These are phyloP conservation scores for Poa pratensis DNA, from an alignment of 176 grass and related monocot genomes.

Conservation along the genomic window DNA sequence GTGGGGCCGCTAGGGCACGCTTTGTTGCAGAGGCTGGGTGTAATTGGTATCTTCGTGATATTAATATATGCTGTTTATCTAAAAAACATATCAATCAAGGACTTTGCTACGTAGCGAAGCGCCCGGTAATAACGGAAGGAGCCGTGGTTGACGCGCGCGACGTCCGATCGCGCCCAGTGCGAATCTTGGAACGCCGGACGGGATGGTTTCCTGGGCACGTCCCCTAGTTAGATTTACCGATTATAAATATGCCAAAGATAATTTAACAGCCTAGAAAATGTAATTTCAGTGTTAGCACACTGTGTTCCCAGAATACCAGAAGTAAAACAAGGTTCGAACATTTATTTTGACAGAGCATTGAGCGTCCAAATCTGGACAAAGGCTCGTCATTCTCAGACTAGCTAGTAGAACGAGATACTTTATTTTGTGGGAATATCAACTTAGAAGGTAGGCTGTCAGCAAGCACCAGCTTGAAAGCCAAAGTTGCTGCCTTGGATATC, in stretches of 20 bases:
- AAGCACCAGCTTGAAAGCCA: conserved; percentile 33
- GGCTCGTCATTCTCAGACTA: neutral
- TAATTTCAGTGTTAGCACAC: neutral
- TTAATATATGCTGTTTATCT: too few relatives aligned
- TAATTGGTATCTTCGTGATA: too few relatives aligned
- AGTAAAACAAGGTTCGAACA: neutral
- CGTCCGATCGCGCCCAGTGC: too few relatives aligned
- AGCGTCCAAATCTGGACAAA: neutral
- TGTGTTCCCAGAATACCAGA: neutral
- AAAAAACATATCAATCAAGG: too few relatives aligned
- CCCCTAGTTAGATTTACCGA: too few relatives aligned
- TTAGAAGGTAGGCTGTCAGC: conserved; percentile 12
- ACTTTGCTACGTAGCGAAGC: too few relatives aligned
- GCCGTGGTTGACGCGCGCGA: too few relatives aligned
- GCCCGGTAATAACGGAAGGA: too few relatives aligned
- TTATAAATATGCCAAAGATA: neutral
- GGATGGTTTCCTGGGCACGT: too few relatives aligned
- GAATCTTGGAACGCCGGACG: too few relatives aligned
- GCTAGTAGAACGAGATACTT: neutral
- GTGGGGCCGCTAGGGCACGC: too few relatives aligned
- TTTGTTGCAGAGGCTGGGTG: too few relatives aligned
- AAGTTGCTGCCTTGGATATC: conserved; percentile 20
- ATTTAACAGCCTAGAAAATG: neutral
- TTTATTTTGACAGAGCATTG: neutral
- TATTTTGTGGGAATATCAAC: neutral